Evolutionary conservation across 73 alveolate genomes (phyloP), one percentile per base, ranked within the genome.

Genomic region (Paramecium octaurelia): DNA sequence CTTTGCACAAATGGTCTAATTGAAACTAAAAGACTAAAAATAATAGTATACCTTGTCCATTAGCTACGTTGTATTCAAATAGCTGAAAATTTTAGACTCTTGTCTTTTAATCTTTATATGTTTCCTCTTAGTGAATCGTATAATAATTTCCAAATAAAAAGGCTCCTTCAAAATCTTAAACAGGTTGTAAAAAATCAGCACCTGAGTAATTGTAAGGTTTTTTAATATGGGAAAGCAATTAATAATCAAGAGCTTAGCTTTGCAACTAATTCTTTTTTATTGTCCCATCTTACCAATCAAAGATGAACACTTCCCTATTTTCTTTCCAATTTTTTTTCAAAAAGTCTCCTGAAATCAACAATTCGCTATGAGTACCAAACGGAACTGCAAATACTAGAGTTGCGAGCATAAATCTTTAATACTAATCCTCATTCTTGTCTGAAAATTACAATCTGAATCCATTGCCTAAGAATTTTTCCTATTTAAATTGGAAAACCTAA

Each of bases 381-480:
- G 87, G 87, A 4, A 73, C 59, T n/a, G 87, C 35, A 73, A 73
- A 73, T 31, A 73, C 14, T 12, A 68, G 87, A 73, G 36, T 73
- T 31, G 36, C 35, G 10, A 73, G 46, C 68, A 73, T 73, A 3
- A 0, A 4, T 18, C 11, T 73, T 73, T 73, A 36, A 73, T 40
- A 34, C 6, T 9, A 0, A 20, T 73, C 34, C 20, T 73, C 31
- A 29, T 14, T 35, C 11, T 34, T 40, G 12, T 36, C 29, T 36
- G 87, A 40, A 14, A 73, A 73, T 36, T 20, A 8, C 29, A 73
- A 36, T 36, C 3, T 35, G 18, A 36, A 73, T 73, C 60, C 87
- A 73, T 34, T 40, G 11, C 68, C 87, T 21, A 73, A n/a, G 34
- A 73, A 73, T 73, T 73, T 36, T 38, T 73, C 87, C 16, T 31